A percentile compares a stretch with the other conserved stretches of the same genome.
Evolutionary conservation across 2,329 filamentous ascomycete genomes (phyloP).

Genomic region (Fusarium sp.): DNA sequence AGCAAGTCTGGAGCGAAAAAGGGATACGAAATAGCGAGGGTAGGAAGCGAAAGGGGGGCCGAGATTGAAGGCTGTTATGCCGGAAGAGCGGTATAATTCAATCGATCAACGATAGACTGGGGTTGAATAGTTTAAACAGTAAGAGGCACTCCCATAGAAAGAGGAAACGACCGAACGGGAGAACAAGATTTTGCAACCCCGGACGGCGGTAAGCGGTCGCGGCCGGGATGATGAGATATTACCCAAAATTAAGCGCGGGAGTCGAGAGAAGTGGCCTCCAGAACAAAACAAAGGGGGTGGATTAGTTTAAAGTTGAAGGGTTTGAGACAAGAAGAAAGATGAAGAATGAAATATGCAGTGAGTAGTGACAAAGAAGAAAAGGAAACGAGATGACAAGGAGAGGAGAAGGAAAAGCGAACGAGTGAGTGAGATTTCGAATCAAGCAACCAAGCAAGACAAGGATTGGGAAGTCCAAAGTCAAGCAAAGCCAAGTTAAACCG

Average conservation of each 20-base stretch:
- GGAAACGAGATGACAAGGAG: constrained; percentile 20
- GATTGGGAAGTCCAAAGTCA: constrained; percentile 20
- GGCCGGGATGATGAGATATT: constrained; percentile 41
- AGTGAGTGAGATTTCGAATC: constrained; percentile 31
- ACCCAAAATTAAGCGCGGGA: constrained; percentile 37
- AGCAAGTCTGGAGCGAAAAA: constrained; percentile 45
- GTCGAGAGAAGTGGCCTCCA: constrained; percentile 28
- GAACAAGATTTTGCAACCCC: constrained; percentile 42
- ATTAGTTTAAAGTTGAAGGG: constrained; percentile 28
- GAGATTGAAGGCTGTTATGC: constrained; percentile 21
- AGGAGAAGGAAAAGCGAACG: constrained; percentile 15
- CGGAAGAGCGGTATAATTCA: constrained; percentile 23
- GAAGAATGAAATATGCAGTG: constrained; percentile 26
- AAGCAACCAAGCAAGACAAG: constrained; percentile 17
- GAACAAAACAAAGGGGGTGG: constrained; percentile 29
- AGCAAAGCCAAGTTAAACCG: constrained; percentile 38
- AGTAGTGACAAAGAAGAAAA: constrained; percentile 18
- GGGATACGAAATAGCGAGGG: constrained; percentile 43
- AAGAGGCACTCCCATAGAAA: constrained; percentile 21
- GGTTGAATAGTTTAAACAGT: constrained; percentile 19
- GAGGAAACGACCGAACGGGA: constrained; percentile 31
- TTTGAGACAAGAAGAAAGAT: constrained; percentile 21
- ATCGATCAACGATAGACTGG: constrained; percentile 49
- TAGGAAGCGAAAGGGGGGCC: constrained; percentile 36
- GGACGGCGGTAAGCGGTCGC: constrained; percentile 25